Conservation (phyloP, 2,329 filamentous ascomycete species). For the Pseudogymnoascus destructans region DNA sequence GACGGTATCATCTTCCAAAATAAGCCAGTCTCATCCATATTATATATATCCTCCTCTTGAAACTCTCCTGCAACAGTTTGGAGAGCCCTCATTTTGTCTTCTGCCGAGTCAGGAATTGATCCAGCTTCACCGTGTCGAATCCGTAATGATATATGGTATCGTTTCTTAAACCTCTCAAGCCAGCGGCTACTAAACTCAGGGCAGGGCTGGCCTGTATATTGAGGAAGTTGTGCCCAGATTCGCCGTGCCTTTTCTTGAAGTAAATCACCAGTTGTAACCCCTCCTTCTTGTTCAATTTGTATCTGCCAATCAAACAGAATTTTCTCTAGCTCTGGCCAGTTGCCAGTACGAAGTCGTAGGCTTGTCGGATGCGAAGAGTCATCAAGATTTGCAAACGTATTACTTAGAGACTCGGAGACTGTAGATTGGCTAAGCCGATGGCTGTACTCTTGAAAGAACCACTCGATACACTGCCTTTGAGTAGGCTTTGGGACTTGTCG, state of each 20-base stretch:
- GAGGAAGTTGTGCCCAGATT: conserved; percentile 15
- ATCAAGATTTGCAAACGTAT: background rate
- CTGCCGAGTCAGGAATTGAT: conserved; percentile 1
- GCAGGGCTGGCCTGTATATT: conserved; percentile 13
- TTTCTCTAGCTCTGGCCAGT: conserved; percentile 8
- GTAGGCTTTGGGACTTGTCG: conserved; percentile 2
- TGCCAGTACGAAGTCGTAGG: background rate
- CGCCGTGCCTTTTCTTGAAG: conserved; percentile 13
- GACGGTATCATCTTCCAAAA: conserved; percentile 17
- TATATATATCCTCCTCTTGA: no score
- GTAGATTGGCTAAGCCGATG: conserved; percentile 1
- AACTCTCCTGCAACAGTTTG: no score
- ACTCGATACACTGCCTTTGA: conserved; percentile 4
- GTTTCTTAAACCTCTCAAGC: conserved; percentile 15
- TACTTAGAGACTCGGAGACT: background rate
- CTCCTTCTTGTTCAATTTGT: conserved; percentile 5
- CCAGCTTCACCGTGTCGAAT: conserved; percentile 12
- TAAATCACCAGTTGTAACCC: background rate
- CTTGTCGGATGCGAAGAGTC: background rate
- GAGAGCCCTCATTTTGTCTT: conserved; percentile 12
- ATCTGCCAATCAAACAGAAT: conserved; percentile 5
- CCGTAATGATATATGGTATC: conserved; percentile 10
- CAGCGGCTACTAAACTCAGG: conserved; percentile 18
- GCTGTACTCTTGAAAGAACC: background rate
- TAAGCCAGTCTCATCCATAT: no score